Evolutionary conservation across 2,329 filamentous ascomycete species (phyloP), one percentile per base, ranked within the genome.

Genomic region (Xylaria polymorpha): DNA sequence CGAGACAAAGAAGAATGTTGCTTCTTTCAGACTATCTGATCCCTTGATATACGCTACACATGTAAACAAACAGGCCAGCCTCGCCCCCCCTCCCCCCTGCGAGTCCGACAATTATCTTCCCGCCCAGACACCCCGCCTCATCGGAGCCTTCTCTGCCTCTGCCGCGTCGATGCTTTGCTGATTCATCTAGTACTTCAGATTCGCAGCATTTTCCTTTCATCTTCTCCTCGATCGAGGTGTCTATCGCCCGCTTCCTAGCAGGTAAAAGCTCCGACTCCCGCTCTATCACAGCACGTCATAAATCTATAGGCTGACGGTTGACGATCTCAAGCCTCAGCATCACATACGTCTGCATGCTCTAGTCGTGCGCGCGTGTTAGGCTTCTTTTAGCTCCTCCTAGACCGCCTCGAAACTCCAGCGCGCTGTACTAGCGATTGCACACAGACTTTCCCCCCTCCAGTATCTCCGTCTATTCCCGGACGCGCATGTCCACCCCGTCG

Each of bases 71-170:
- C 7, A 1, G 35, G 35, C 35, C 7, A 12, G 35, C 35, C 35
- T 37, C 10, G 35, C 35, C 7, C 35, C 43, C 10, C 44, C 15
- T 2, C 35, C 7, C 35, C 43, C 10, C 44, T 7, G 10, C 44
- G n/a, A 61, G 58, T 12, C 50, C 58, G 12, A 50, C 29, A 12
- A 61, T 39, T 12, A 61, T 61, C 44, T 48, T 50, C 5, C 58
- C 58, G 2, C 58, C 58, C 7, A 61, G 58, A 12, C 58, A 50
- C 6, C 44, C 32, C n/a, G n/a, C 44, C n/a, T 35, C 6, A 12
- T 39, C 10, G 20, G 44, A 61, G 37, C 43, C 25, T 44, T 55
- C 48, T 55, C 60, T 3, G 48, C 60, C 9, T 46, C 48, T 3
- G 22, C 59, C 9, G 22, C 48, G 15, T 61, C 59, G 22, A 61